A percentile compares a stretch with the other conserved stretches of the same genome.
Conservation (phyloP, 495 filamentous ascomycete genomes). For the Pyrenula aspistea region DNA sequence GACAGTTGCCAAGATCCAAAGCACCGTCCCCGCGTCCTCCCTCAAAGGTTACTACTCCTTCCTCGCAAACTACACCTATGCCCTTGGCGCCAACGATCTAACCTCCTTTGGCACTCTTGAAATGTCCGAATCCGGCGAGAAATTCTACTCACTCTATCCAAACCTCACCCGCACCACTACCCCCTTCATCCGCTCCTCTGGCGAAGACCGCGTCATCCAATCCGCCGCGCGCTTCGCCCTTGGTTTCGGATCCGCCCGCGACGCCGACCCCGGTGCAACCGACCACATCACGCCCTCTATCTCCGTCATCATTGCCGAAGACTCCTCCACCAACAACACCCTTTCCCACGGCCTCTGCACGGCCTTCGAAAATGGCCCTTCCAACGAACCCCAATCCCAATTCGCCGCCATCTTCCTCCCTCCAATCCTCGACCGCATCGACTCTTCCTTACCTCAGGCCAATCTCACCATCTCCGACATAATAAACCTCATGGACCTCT, state of each 20-base stretch:
- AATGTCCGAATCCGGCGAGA: constrained; percentile 60
- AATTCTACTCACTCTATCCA: constrained; percentile 61
- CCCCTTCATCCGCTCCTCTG: constrained; percentile 64
- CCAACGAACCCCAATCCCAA: constrained; percentile 30
- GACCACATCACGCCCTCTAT: constrained; percentile 34
- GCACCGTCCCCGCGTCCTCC: constrained; percentile 24
- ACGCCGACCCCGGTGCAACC: constrained; percentile 23
- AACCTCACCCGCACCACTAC: constrained; percentile 34
- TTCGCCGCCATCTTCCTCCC: constrained; percentile 49
- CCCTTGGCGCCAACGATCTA: constrained; percentile 62
- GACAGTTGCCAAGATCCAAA: constrained; percentile 49
- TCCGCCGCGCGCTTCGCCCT: constrained; percentile 62
- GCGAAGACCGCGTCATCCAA: constrained; percentile 57
- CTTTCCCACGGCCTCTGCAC: constrained; percentile 60
- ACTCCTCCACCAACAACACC: constrained; percentile 56
- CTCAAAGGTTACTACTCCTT: constrained; percentile 52
- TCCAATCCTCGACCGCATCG: constrained; percentile 49
- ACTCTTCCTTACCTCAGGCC: constrained; percentile 45
- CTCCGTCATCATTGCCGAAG: constrained; percentile 55
- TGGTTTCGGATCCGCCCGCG: constrained; percentile 53
- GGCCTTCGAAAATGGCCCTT: constrained; percentile 38
- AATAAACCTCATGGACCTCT: constrained; percentile 71
- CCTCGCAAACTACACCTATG: constrained; percentile 56
- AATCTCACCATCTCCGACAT: constrained; percentile 46
- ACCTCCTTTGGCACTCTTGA: constrained; percentile 60